Conservation (phyloP, 2,329 filamentous ascomycete species). For the Talaromyces pinophilus region DNA sequence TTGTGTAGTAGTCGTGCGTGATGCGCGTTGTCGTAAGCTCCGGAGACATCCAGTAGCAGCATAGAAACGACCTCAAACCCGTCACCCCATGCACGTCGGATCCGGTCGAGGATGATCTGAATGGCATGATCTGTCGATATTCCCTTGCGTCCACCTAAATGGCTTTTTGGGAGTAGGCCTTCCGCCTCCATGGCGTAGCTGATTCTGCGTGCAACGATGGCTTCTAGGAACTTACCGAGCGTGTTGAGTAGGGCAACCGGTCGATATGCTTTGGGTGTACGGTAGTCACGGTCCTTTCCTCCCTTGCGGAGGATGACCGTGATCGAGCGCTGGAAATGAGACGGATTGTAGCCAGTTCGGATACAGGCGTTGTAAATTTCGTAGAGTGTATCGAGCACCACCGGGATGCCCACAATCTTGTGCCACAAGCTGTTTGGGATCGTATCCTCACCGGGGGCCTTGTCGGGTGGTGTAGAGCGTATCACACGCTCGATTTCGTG, state of each 20-base stretch:
- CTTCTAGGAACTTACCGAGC: neutral
- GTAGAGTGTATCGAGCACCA: neutral
- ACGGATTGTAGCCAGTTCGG: neutral
- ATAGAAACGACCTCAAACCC: neutral
- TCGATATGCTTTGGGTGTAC: neutral
- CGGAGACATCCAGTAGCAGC: neutral
- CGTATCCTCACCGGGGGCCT: neutral
- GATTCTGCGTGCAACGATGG: neutral
- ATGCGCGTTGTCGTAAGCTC: conserved; percentile 10
- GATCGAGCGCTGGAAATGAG: conserved; percentile 1
- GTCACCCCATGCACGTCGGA: neutral
- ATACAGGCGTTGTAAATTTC: conserved; percentile 5
- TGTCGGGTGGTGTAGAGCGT: neutral
- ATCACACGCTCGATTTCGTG: neutral
- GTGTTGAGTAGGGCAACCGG: neutral
- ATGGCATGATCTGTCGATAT: conserved; percentile 4
- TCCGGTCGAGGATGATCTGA: neutral
- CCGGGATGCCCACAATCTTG: neutral
- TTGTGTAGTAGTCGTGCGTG: neutral
- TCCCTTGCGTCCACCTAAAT: neutral
- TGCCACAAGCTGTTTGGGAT: conserved; percentile 2
- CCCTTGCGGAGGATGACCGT: neutral
- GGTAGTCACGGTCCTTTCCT: neutral
- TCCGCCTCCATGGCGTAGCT: neutral
- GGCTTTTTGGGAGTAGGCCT: neutral